Percentiles rank a stretch among this genome's conserved stretches.
These are phyloP conservation scores for Podaxis rugospora DNA, from an alignment of 768 basidiomycete genomes.

Conservation along the genomic window DNA sequence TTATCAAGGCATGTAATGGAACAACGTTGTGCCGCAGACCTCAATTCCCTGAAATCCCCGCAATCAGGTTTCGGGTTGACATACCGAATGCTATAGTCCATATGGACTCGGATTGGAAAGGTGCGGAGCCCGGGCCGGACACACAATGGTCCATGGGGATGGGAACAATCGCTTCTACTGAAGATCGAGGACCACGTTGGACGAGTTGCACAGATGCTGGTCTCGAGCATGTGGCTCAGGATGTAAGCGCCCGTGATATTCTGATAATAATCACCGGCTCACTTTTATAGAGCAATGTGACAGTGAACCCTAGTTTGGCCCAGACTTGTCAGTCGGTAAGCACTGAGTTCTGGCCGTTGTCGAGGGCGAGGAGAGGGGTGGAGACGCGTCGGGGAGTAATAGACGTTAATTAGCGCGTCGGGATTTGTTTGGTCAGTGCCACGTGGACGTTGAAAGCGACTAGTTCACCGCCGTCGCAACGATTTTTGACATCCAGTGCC, in stretches of 20 bases:
- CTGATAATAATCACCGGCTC: background rate
- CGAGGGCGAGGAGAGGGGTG: background rate
- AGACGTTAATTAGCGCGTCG: slow-evolving; percentile 2
- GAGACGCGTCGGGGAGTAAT: background rate
- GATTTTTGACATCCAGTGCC: slow-evolving; percentile 5
- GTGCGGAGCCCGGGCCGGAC: background rate
- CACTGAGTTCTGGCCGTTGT: background rate
- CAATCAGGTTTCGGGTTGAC: slow-evolving; percentile 64
- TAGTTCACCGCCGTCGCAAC: background rate
- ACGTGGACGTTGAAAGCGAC: slow-evolving; percentile 9
- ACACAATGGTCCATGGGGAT: background rate
- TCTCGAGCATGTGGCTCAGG: background rate
- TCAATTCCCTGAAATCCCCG: slow-evolving; percentile 89
- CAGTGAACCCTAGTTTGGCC: background rate
- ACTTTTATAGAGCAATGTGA: background rate
- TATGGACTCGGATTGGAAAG: background rate
- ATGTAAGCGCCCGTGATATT: background rate
- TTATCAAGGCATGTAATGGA: background rate
- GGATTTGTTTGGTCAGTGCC: slow-evolving; percentile 10
- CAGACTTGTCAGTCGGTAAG: background rate
- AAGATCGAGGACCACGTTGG: background rate
- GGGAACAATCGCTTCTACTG: background rate
- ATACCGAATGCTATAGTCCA: background rate
- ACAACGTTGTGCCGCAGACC: slow-evolving; percentile 6
- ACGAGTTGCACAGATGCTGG: background rate